These are phyloP conservation scores for Polytrichum commune DNA, from an alignment of 225 moss, liverwort and hornwort species.

Conservation along the genomic window DNA sequence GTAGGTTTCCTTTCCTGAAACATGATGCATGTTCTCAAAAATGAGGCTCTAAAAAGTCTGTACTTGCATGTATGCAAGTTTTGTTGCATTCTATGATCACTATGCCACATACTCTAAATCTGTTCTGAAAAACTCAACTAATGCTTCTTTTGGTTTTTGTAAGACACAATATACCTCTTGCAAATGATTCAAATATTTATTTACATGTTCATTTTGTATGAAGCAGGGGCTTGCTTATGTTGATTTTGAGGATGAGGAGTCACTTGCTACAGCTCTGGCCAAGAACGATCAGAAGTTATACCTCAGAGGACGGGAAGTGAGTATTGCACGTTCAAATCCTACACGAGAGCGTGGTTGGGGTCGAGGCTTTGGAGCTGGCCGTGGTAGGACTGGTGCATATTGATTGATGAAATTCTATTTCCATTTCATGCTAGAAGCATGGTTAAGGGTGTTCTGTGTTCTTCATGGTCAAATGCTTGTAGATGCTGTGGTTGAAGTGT, in stretches of 20 bases:
- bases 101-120: too few relatives aligned
- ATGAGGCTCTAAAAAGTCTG: too few relatives aligned
- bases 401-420: conserved; percentile 27
- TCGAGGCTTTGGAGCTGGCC: conserved; percentile 39
- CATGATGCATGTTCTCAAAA: too few relatives aligned
- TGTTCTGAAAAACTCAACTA: too few relatives aligned
- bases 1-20: conserved; percentile 30
- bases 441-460: background rate
- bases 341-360: conserved; percentile 51
- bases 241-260: conserved; percentile 89
- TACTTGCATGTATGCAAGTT: too few relatives aligned
- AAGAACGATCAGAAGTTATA: conserved; percentile 62
- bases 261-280: conserved; percentile 66
- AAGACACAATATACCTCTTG: too few relatives aligned
- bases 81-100: too few relatives aligned
- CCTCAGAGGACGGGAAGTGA: conserved; percentile 68
- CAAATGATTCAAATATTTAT: background rate
- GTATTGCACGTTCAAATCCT: conserved; percentile 85
- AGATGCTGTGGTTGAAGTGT: background rate
- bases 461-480: conserved; percentile 1
- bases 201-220: conserved; percentile 6
- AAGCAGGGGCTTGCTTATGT: conserved; percentile 92
- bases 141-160: too few relatives aligned
- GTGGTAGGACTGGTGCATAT: conserved; percentile 13
- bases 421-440: background rate